Base-by-base conservation (phyloP, 805 yeast genomes). In the Lachancea quebecensis region DNA sequence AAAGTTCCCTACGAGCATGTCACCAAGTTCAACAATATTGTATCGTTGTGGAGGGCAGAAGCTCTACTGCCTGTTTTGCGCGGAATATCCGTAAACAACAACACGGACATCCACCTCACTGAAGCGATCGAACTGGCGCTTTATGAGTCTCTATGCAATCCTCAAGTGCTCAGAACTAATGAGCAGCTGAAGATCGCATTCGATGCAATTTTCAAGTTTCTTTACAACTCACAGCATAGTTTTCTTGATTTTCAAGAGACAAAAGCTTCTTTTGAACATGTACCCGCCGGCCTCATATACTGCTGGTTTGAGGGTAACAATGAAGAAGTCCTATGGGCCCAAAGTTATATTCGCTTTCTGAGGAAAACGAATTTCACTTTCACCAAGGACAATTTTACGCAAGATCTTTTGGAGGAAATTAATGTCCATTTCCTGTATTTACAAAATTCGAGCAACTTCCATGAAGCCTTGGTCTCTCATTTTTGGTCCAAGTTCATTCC, bases 331-430 rank as follows among this genome's bases (percentile, higher is more conserved):
- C 49, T 54, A 1, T 81, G 84, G 82, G 75, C 82, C 0, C 51
- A 67, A 44, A 60, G 48, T 28, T 58, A 54, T 44, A 57, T 62
- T 50, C 65, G 48, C 32, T 50, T 48, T 21, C 42, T 63, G 25
- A 54, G 50, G 15, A 31, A 35, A 11, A 47, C 44, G 30, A 45
- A 48, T 2, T 46, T 44, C 38, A 50, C 47, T 5, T 29, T 49
- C 10, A 32, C 41, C 29, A 39, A 48, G 10, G 37, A 53, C 10
- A 62, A 59, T 36, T 52, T 68, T 35, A 59, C 68, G 11, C 51
- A 65, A 7, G 67, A 75, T 30, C 57, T 79, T 1, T 51, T 74
- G 6, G 84, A 80, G 53, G 90, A 84, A 55, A 75, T 74, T 47
- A 72, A 69, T 39, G 53, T 64, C 2, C 80, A 81, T 55, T 65